Percentiles rank a stretch among this genome's conserved stretches.
phyloP scores from a whole-genome alignment of 306 rosid genomes.

The Phaseolus lunatus region DNA sequence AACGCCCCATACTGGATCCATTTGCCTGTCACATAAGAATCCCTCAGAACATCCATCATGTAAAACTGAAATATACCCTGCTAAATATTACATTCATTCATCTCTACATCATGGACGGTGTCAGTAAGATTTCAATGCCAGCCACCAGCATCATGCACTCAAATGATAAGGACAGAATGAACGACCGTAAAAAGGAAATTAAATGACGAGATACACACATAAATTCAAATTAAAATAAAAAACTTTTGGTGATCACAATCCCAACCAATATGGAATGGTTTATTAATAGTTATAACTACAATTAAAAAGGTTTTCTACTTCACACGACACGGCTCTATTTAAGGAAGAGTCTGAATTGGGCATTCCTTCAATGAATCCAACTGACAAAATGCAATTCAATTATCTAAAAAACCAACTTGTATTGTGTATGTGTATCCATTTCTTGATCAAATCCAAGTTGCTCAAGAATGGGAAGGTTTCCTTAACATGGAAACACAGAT shows the following conservation, averaged over 20 bases:
- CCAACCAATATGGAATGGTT: conserved; percentile 25
- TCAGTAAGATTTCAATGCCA: neutral
- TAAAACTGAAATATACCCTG: conserved; percentile 17
- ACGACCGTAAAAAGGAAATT: neutral
- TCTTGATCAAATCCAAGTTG: conserved; percentile 10
- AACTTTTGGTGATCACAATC: conserved; percentile 27
- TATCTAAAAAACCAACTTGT: neutral
- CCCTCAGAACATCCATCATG: conserved; percentile 12
- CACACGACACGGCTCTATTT: conserved; percentile 27
- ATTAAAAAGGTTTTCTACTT: conserved; percentile 13
- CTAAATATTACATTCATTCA: conserved; percentile 4
- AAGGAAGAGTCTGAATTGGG: conserved; percentile 12
- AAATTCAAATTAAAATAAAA: conserved; percentile 33
- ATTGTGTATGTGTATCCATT: conserved; percentile 3
- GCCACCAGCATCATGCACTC: neutral
- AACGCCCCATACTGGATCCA: conserved; percentile 85
- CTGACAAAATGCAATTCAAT: conserved; percentile 38
- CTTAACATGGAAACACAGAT: conserved; percentile 14
- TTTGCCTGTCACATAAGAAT: conserved; percentile 69
- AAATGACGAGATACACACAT: conserved; percentile 17
- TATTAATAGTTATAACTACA: conserved; percentile 33
- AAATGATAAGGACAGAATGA: neutral
- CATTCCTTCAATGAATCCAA: conserved; percentile 24
- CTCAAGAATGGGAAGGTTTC: conserved; percentile 34
- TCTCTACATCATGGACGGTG: neutral